Conservation (phyloP, 192 early-diverging fungal species). For the Gaertneriomyces semiglobifer region DNA sequence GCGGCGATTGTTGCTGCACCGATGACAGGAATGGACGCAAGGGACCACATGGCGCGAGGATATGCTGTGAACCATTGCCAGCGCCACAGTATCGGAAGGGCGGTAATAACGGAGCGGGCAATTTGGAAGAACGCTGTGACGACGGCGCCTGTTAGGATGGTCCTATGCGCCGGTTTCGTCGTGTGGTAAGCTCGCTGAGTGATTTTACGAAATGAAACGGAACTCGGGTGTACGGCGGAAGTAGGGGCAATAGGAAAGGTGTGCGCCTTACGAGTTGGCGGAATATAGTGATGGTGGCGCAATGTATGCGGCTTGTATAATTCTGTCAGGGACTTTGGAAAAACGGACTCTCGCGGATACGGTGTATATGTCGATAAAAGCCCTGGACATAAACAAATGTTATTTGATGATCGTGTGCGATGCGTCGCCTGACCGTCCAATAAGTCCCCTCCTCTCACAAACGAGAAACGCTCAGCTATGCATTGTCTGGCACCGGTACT, state of each 20-base stretch:
- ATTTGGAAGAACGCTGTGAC: slow-evolving; percentile 16
- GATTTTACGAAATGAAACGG: neutral
- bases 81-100: slow-evolving; percentile 32
- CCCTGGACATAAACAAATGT: no score
- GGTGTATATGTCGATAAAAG: no score
- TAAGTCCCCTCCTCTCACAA: no score
- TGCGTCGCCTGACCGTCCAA: no score
- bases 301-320: neutral
- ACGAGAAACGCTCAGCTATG: no score
- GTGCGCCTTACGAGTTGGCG: neutral
- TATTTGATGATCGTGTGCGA: no score
- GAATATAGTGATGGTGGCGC: neutral
- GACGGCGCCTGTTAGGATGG: slow-evolving; percentile 11
- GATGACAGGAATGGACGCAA: slow-evolving; percentile 22
- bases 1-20: slow-evolving; percentile 5
- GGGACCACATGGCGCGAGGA: slow-evolving; percentile 23
- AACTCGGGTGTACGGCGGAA: neutral
- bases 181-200: slow-evolving; percentile 6
- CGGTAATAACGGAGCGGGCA: slow-evolving; percentile 19
- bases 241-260: neutral
- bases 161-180: neutral
- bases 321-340: no score
- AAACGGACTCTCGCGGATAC: no score
- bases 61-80: slow-evolving; percentile 24
- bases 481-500: no score